phyloP scores from a whole-genome alignment of 2,329 filamentous ascomycete genomes.

The Ophiocordyceps polyrhachis-furcata region DNA sequence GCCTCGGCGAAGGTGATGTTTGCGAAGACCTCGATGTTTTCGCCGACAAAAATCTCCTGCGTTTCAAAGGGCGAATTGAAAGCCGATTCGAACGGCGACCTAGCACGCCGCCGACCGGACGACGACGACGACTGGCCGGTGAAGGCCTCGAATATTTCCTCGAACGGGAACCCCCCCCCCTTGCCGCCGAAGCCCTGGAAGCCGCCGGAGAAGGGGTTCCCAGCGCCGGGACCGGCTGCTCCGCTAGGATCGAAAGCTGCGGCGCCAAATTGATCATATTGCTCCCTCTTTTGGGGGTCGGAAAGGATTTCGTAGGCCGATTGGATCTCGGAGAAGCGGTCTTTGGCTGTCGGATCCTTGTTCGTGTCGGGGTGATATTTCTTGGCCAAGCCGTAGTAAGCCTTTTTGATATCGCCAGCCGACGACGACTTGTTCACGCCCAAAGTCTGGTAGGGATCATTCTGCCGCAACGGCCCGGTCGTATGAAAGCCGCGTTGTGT shows the following conservation, averaged over 20 bases:
- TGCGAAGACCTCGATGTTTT: conserved; percentile 87
- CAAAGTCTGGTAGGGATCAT: conserved; percentile 75
- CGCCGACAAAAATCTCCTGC: conserved; percentile 71
- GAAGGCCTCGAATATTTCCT: conserved; percentile 86
- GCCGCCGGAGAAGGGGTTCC: conserved; percentile 42
- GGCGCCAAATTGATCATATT: conserved; percentile 78
- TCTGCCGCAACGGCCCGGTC: conserved; percentile 32
- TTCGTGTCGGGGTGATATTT: conserved; percentile 98
- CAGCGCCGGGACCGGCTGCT: conserved; percentile 30
- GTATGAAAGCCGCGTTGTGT: conserved; percentile 37
- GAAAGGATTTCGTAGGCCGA: conserved; percentile 85
- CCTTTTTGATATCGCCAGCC: conserved; percentile 84
- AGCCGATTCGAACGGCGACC: neutral
- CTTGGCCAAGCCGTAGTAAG: conserved; percentile 93
- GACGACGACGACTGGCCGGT: conserved; percentile 33
- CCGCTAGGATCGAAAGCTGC: conserved; percentile 70
- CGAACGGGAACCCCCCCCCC: conserved; percentile 68
- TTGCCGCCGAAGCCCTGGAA: conserved; percentile 37
- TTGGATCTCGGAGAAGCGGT: conserved; percentile 86
- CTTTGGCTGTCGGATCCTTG: conserved; percentile 84
- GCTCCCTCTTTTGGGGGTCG: conserved; percentile 80
- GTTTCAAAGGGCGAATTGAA: neutral
- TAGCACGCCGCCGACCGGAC: conserved; percentile 19
- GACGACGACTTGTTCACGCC: conserved; percentile 72
- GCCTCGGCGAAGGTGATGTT: conserved; percentile 93